Base-by-base conservation (phyloP, 2,329 filamentous ascomycete species). In the Aureobasidium mangrovei region DNA sequence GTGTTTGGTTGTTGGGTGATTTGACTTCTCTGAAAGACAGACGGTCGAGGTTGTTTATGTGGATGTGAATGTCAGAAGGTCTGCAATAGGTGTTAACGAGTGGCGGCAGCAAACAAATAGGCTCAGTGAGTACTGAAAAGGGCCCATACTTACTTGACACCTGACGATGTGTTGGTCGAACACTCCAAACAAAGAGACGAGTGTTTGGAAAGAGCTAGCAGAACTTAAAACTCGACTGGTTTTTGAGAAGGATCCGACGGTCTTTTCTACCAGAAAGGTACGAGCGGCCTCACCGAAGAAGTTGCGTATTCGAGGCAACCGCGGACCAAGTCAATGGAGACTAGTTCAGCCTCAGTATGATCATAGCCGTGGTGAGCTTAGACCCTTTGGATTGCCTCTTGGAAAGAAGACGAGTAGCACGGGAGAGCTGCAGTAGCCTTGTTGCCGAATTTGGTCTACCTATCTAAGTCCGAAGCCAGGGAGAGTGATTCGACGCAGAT, bases 341-440 rank as follows among this genome's bases (percentile, higher is more conserved):
- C 53, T 47, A 36, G 44, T 54, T 48, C 43, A 54, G 53, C 53
- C 53, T 54, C 53, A 54, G 43, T 47, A 54, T 47, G 10, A 45
- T 54, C 18, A 35, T 46, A 46, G 42, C 36, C 36, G 42, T 42
- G 53, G 53, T 27, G 38, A 47, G 53, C 53, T 54, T 35, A 48
- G 53, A 33, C 53, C 28, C 24, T 40, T 44, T 31, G 33, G 32
- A 32, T 44, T 42, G 51, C 53, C 42, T 41, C 36, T 48, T 54
- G 53, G 18, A 12, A 33, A 40, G 36, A 48, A 36, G 43, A 46
- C 40, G 35, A 33, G 51, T 54, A 54, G 41, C 51, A 39, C 41
- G 41, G 53, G 43, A 42, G 29, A 54, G 53, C 43, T 54, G 53
- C 53, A 54, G 53, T 47, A 54, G 53, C 53, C 43, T 48, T 33